A percentile compares a stretch with the other conserved stretches of the same genome.
phyloP scores from a whole-genome alignment of 139 green algal genomes.

The Ettlia oleoabundans region DNA sequence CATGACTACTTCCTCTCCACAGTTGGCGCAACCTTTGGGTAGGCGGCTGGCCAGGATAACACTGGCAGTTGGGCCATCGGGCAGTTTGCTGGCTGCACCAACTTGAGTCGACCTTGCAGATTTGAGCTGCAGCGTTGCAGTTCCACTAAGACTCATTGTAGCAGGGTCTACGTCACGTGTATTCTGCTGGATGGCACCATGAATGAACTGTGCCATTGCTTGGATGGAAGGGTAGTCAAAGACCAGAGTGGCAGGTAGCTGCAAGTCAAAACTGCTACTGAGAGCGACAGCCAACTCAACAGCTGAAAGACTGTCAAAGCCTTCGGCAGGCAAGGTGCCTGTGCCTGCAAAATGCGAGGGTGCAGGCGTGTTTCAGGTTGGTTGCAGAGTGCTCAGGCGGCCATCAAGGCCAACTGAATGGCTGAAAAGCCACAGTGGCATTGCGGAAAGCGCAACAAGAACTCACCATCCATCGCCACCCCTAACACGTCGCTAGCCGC shows the following conservation, averaged over 20 bases:
- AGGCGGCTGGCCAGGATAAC: neutral
- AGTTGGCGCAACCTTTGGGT: neutral
- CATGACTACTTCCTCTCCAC: neutral
- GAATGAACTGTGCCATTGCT: conserved; percentile 2
- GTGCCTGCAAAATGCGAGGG: too few species aligned
- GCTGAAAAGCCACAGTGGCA: neutral
- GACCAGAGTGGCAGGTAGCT: conserved; percentile 62
- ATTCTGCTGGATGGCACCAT: conserved; percentile 4
- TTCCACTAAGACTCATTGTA: neutral
- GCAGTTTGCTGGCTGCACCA: too few species aligned
- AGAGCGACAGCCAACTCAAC: conserved; percentile 81
- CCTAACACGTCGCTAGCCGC: neutral
- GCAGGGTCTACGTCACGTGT: too few species aligned
- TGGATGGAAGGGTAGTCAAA: conserved; percentile 70
- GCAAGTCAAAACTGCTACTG: conserved; percentile 41
- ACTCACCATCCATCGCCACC: neutral
- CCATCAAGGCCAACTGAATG: too few species aligned
- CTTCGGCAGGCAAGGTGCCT: neutral
- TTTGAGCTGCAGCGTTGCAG: too few species aligned
- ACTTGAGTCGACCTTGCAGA: too few species aligned
- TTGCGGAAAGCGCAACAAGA: neutral
- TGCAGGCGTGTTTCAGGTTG: too few species aligned
- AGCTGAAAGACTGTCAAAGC: conserved; percentile 73
- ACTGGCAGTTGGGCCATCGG: neutral
- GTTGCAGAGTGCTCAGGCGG: too few species aligned